Evolutionary conservation across 805 yeast species (phyloP).

Genomic region (Sungouiella thailandica): DNA sequence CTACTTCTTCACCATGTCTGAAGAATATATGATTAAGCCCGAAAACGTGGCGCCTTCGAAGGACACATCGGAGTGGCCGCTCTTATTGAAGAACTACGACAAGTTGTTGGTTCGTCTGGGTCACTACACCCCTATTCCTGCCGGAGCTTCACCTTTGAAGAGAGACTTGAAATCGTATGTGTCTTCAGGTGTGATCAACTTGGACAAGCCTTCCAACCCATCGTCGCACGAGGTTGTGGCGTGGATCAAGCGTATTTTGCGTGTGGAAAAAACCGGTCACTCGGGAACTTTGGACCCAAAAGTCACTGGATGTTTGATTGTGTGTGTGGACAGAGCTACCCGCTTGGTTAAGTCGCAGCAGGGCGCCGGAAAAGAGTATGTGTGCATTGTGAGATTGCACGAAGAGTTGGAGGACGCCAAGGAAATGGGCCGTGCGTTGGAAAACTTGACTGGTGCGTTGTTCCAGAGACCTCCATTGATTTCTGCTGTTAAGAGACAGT

Average conservation of each 20-base stretch:
- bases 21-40: slow-evolving; percentile 82
- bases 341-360: slow-evolving; percentile 97
- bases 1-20: slow-evolving; percentile 43
- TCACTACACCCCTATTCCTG: slow-evolving; percentile 95
- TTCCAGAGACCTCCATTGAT: slow-evolving; percentile 99
- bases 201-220: slow-evolving; percentile 98
- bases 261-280: slow-evolving; percentile 97
- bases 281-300: slow-evolving; percentile 98
- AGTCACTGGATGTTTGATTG: slow-evolving; percentile 98
- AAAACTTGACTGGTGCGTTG: slow-evolving; percentile 95
- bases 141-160: slow-evolving; percentile 91
- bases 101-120: slow-evolving; percentile 91
- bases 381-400: slow-evolving; percentile 93
- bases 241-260: slow-evolving; percentile 93
- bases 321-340: slow-evolving; percentile 97
- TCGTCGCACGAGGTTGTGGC: slow-evolving; percentile 99
- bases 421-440: slow-evolving; percentile 81
- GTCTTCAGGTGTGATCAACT: slow-evolving; percentile 92
- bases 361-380: slow-evolving; percentile 99
- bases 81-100: slow-evolving; percentile 89
- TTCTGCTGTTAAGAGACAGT: slow-evolving; percentile 98
- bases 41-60: slow-evolving; percentile 71
- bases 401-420: slow-evolving; percentile 88
- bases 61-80: slow-evolving; percentile 94
- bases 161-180: slow-evolving; percentile 89